Base-by-base conservation (phyloP, 495 filamentous ascomycete genomes). In the Penicillium flavigenum region DNA sequence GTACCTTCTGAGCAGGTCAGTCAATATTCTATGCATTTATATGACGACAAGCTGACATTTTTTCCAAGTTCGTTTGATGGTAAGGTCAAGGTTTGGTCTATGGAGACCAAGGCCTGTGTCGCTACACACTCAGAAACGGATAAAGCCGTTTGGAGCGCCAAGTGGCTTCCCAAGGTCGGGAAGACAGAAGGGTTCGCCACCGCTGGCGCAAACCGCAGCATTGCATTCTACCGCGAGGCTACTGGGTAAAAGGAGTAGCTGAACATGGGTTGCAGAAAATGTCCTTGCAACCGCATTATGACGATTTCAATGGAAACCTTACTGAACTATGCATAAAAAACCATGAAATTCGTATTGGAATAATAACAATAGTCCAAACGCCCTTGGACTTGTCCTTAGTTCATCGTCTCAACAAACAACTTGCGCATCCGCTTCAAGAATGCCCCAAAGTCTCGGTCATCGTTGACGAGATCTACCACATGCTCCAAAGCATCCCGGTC, bases 351-450 rank as follows among this genome's bases (percentile, higher is more conserved):
- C 58, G 60, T 58, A 61, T 46, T 22, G 53, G 24, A 63, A 60
- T 22, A 39, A 27, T 24, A 4, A 60, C 57, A 29, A 51, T 39
- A 51, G 45, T 42, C 36, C 32, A 58, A n/a, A 6, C 2, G 16
- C 16, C n/a, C 45, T 19, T 27, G 7, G 19, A 46, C 43, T 36
- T 10, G 22, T 26, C 1, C 31, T 68, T 60, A 84, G 63, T 83
- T 85, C 73, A 85, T 66, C 1, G 71, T 74, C 52, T 81, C 80
- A 5, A 83, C 76, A 72, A 98, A 96, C 43, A 97, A 61, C 62
- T 88, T 88, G 68, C 94, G 84, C 92, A 98, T 98, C 19, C 88
- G 88, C 77, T 96, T 96, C 57, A 98, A 73, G 60, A 97, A 84
- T 24, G 79, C 77, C 3, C 84, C 84, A 66, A 98, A 79, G 64